These are phyloP conservation scores for Brassica hybrid DNA, from an alignment of 441 rosid genomes.

Conservation along the genomic window DNA sequence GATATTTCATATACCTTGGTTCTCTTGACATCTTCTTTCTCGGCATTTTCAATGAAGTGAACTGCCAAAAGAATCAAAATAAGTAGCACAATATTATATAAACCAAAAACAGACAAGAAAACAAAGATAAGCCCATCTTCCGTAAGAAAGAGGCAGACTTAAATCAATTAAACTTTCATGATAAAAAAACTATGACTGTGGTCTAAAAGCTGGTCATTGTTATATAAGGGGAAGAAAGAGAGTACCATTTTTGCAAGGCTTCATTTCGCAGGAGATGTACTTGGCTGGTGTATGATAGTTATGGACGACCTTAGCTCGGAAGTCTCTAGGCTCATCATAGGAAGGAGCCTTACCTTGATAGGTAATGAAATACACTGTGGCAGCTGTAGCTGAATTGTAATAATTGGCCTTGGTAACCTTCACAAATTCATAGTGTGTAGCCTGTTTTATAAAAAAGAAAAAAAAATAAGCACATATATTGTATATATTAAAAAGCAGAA, in stretches of 20 bases:
- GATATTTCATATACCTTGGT: background rate
- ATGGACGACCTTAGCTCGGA: background rate
- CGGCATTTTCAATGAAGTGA: background rate
- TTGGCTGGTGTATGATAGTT: background rate
- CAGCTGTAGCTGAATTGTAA: background rate
- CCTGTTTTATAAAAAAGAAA: background rate
- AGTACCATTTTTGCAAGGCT: background rate
- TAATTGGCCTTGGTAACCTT: background rate
- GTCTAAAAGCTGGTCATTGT: background rate
- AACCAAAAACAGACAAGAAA: background rate
- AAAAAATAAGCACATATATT: background rate
- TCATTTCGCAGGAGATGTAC: background rate
- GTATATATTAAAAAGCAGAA: background rate
- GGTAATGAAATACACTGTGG: background rate
- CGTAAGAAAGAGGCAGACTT: background rate
- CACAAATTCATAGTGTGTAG: background rate
- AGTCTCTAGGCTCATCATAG: background rate
- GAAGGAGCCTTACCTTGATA: background rate
- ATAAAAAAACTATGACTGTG: background rate
- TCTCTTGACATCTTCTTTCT: background rate
- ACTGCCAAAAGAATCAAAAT: slow-evolving; percentile 12
- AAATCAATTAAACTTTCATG: background rate
- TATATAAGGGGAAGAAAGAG: background rate
- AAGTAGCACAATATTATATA: background rate
- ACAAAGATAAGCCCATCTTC: background rate